phyloP scores from a whole-genome alignment of 176 grass and related monocot species.

The Triticum urartu region DNA sequence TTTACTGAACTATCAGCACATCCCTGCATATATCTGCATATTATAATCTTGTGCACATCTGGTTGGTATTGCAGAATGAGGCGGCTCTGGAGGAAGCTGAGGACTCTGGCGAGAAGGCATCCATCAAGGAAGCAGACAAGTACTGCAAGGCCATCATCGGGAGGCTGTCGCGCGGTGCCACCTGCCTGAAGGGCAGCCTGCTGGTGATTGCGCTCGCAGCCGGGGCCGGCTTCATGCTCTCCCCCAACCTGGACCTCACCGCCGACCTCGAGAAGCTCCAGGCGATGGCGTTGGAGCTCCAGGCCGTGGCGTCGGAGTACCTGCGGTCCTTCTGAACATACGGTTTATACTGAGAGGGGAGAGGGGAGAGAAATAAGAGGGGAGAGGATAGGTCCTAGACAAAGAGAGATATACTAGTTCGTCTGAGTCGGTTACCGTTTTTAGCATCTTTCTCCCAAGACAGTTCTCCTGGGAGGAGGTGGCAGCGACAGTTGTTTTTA shows the following conservation, averaged over 20 bases:
- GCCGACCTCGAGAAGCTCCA: constrained; percentile 35
- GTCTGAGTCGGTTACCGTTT: not conserved
- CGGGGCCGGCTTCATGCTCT: constrained; percentile 39
- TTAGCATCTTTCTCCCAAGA: constrained; percentile 12
- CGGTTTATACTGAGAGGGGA: not conserved
- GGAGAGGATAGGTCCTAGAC: constrained; percentile 47
- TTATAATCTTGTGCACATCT: not conserved
- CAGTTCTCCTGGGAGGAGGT: not conserved
- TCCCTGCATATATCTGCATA: not conserved
- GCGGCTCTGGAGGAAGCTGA: constrained; percentile 37
- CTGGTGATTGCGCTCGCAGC: constrained; percentile 44
- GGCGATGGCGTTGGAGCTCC: not conserved
- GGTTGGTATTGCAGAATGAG: constrained; percentile 64
- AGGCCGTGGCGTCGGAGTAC: not conserved
- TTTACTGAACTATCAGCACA: not conserved
- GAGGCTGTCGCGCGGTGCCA: constrained; percentile 48
- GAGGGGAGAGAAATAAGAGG: constrained; percentile 34
- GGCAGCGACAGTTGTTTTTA: constrained; percentile 20
- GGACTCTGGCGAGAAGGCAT: constrained; percentile 45
- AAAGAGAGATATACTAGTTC: constrained; percentile 21
- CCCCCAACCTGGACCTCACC: constrained; percentile 45
- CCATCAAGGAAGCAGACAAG: constrained; percentile 86
- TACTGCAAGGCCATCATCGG: constrained; percentile 75
- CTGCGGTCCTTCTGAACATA: not conserved
- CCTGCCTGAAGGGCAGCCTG: constrained; percentile 67